Evolutionary conservation across 441 rosid species (phyloP).

Genomic region (Arabidopsis lyrata): DNA sequence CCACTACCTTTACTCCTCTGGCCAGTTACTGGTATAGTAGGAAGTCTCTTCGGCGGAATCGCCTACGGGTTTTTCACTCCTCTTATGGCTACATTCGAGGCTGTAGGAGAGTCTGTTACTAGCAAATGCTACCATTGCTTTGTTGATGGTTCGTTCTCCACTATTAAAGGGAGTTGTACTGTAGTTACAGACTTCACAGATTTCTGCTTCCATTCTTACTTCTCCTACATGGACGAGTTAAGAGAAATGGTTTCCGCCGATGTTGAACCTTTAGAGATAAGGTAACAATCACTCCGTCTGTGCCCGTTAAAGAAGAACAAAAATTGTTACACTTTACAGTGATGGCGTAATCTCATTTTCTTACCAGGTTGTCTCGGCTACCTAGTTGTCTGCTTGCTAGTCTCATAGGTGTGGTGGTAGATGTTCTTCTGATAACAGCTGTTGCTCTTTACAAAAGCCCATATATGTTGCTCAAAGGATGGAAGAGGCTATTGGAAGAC

Average conservation of each 20-base stretch:
- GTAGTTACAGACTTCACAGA: slow-evolving; percentile 75
- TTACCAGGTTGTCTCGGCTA: slow-evolving; percentile 61
- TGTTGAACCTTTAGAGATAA: slow-evolving; percentile 66
- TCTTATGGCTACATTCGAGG: slow-evolving; percentile 80
- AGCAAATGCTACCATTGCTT: slow-evolving; percentile 81
- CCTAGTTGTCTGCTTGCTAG: slow-evolving; percentile 72
- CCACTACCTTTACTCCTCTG: slow-evolving; percentile 77
- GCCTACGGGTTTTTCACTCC: slow-evolving; percentile 84
- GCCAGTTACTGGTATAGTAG: slow-evolving; percentile 69
- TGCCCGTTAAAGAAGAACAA: not conserved
- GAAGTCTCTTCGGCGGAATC: slow-evolving; percentile 73
- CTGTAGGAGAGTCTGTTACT: slow-evolving; percentile 62
- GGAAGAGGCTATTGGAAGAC: slow-evolving; percentile 91
- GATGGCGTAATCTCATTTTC: slow-evolving; percentile 5
- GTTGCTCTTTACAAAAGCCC: slow-evolving; percentile 90
- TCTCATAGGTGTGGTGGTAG: slow-evolving; percentile 69
- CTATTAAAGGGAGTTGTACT: slow-evolving; percentile 72
- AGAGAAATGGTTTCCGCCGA: slow-evolving; percentile 56
- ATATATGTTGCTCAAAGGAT: slow-evolving; percentile 80
- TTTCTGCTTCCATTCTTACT: slow-evolving; percentile 92
- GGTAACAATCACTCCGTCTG: slow-evolving; percentile 45
- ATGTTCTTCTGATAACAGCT: slow-evolving; percentile 61
- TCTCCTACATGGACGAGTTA: slow-evolving; percentile 88
- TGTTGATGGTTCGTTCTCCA: slow-evolving; percentile 72
- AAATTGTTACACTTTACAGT: not conserved